Conservation (phyloP, 768 basidiomycete genomes). For the Candolleomyces eurysporus region DNA sequence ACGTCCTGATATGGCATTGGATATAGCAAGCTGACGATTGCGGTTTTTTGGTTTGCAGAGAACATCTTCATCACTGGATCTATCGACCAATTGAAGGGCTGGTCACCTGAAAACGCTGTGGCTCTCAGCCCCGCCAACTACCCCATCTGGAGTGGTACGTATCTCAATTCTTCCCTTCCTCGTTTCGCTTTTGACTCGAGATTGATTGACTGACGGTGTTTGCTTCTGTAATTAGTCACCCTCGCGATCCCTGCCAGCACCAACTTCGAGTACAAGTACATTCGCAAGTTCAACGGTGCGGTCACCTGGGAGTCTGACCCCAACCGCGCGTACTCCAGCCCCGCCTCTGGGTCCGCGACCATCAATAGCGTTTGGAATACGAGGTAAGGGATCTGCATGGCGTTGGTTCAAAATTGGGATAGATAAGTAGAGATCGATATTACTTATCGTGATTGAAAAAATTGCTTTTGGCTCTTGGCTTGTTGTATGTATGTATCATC, state of each 20-base stretch:
- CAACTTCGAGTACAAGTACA: constrained; percentile 69
- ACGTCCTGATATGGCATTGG: not conserved
- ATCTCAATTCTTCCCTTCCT: not conserved
- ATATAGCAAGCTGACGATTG: not conserved
- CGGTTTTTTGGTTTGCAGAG: constrained; percentile 37
- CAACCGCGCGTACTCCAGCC: constrained; percentile 54
- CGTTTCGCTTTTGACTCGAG: no score
- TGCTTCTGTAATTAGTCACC: constrained; percentile 52
- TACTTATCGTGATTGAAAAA: no score
- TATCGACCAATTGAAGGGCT: constrained; percentile 51
- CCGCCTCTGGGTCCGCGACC: constrained; percentile 37
- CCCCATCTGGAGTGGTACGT: constrained; percentile 69
- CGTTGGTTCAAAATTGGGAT: no score
- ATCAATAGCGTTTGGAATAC: constrained; percentile 41
- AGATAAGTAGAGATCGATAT: no score
- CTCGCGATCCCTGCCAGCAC: constrained; percentile 58
- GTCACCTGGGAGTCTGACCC: constrained; percentile 75
- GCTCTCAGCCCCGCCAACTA: constrained; percentile 54
- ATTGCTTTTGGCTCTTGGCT: no score
- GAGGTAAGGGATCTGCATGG: constrained; percentile 20
- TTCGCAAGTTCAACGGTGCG: constrained; percentile 52
- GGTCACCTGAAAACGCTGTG: constrained; percentile 61
- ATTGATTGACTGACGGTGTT: not conserved
- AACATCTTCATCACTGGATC: constrained; percentile 69
- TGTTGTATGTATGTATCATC: no score